Evolutionary conservation across 768 basidiomycete species (phyloP), one percentile per base, ranked within the genome.

Genomic region (Hebeloma cylindrosporum): DNA sequence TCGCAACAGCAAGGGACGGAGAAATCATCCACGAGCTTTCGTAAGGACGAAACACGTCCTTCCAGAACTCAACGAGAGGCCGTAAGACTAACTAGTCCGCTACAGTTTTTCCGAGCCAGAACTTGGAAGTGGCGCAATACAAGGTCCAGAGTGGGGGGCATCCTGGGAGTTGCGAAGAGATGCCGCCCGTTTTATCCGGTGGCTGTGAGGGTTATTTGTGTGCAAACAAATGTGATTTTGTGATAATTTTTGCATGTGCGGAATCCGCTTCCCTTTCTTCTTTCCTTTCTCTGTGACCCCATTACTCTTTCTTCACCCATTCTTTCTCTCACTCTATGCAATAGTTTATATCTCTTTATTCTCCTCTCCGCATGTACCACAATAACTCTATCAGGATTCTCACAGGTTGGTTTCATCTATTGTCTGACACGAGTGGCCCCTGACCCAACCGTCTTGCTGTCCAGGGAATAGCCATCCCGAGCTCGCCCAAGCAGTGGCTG

Each of bases 381-480:
- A 85, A 83, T 66, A 89, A 88, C 63, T 85, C 84, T 53, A 80
- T 89, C 63, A 72, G 83, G 63, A 73, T 89, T 56, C 73, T 89
- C 52, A 73, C 87, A 62, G 87, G 87, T 86, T 50, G 52, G 80
- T 62, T 40, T 50, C 25, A 28, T 28, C 39, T 36, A n/a, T 25
- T 37, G 18, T 53, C 32, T 42, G 8, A 50, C 8, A 14, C 35
- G 8, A 11, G 33, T 20, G 16, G 35, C 35, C 52, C 48, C 48
- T 54, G 46, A 51, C 50, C 61, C 51, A 48, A 47, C 44, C 44
- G 29, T 11, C 40, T 17, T 39, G 25, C 45, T 48, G n/a, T 41
- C 9, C 70, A 96, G 94, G 95, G 64, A 95, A 94, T 71, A 93
- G 91, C 67, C 96, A 99, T 73, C 92, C 93, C 60, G 90, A 94